Evolutionary conservation across 371 early-diverging fungal genomes (phyloP), one percentile per base, ranked within the genome.

Genomic region (Syncephalis plumigaleata): DNA sequence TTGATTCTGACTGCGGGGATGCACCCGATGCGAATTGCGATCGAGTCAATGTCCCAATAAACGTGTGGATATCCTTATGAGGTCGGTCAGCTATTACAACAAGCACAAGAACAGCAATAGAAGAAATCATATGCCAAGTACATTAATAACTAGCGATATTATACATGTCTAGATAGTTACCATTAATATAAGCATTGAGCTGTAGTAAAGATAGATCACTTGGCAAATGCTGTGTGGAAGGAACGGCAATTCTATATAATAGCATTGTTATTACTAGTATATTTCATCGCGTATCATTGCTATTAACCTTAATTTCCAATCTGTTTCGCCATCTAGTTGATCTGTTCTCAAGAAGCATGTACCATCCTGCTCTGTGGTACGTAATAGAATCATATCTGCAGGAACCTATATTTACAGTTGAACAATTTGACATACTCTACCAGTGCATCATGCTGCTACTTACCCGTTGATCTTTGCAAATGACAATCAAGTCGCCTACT

Each of bases 311-410:
- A 97, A 63, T 65, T 99, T 98, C 98, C 98, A 99, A 57, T 99
- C 99, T 0, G 98, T 98, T 60, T 98, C 98, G 51, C 99, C 99
- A 61, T 98, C 99, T 39, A 99, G 68, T 58, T 99, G 99, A 68
- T 99, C 99, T 2, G 99, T 99, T 43, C 98, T 70, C 57, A 99
- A 88, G 67, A 98, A 99, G 50, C 93, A 84, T 15, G 96, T 77
- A 1, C 98, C 98, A 11, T 63, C 68, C 8, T 64, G 59, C 50
- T 96, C 96, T 0, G 78, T 76, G 9, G 93, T 90, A 39, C 91
- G 71, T 46, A 98, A 56, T 48, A 97, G 65, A 11, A 95, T 66
- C 71, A 93, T 75, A 60, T 95, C 95, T 9, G 92, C 92, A 8
- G 94, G 94, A 20, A 91, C 77, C 54, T 75, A 42, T 20, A 17